Percentiles rank a stretch among this genome's conserved stretches.
phyloP scores from a whole-genome alignment of 1,284 basidiomycete genomes.

The Dichomitus squalens region DNA sequence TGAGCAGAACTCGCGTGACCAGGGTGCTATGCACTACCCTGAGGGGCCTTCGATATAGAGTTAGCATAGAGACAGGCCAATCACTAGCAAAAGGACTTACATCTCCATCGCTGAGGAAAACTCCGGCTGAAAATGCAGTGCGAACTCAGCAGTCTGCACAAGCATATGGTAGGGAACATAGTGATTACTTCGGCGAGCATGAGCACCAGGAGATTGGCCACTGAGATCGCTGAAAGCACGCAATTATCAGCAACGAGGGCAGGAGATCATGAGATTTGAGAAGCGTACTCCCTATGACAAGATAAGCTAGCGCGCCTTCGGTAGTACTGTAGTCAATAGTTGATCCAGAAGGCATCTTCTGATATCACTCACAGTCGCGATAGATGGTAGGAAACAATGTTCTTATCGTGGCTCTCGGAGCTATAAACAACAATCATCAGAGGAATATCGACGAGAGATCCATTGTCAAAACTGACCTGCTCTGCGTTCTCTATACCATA shows the following conservation, averaged over 20 bases:
- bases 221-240: background rate
- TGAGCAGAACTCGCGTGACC: conserved; percentile 1
- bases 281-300: background rate
- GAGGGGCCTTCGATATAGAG: background rate
- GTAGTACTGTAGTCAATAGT: no score
- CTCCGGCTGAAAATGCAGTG: background rate
- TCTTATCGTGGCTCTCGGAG: background rate
- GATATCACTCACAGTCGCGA: background rate
- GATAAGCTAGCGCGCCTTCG: background rate
- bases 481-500: background rate
- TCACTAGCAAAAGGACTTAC: background rate
- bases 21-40: conserved; percentile 1
- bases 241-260: background rate
- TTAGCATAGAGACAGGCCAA: background rate
- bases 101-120: conserved; percentile 1
- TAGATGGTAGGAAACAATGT: conserved; percentile 2
- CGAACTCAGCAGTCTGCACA: no score
- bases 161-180: no score
- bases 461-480: background rate
- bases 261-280: background rate
- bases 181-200: background rate
- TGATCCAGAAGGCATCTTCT: background rate
- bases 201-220: conserved; percentile 1
- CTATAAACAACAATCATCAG: background rate
- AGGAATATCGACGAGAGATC: background rate